Conservation (phyloP, 108 stramenopile species). For the Cyclostephanos invisitatus region DNA sequence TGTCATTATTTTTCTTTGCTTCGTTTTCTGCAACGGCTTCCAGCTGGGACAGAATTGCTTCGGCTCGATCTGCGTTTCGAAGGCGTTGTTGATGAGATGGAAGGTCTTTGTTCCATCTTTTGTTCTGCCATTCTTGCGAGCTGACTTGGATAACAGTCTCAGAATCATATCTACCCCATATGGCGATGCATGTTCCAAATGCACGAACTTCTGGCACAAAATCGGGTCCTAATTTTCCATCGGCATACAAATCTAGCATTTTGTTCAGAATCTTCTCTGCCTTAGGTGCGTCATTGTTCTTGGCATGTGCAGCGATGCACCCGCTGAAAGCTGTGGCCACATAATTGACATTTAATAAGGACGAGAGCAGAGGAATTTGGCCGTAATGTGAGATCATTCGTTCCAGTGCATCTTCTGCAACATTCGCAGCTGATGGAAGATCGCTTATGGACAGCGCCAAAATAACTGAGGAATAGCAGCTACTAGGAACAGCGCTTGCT, state of each 20-base stretch:
- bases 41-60: conserved; percentile 37
- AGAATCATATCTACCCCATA: conserved; percentile 31
- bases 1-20: conserved; percentile 23
- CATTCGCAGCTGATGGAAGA: conserved; percentile 14
- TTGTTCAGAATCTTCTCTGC: conserved; percentile 39
- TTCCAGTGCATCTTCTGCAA: conserved; percentile 39
- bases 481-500: conserved; percentile 23
- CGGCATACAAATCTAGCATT: conserved; percentile 48
- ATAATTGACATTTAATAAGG: conserved; percentile 31
- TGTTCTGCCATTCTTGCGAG: neutral
- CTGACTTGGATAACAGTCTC: neutral
- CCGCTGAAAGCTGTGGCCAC: conserved; percentile 42
- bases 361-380: neutral
- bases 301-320: conserved; percentile 48
- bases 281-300: conserved; percentile 43
- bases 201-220: conserved; percentile 47
- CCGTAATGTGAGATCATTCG: conserved; percentile 33
- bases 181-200: conserved; percentile 42
- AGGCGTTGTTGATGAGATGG: conserved; percentile 21
- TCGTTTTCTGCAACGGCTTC: conserved; percentile 34
- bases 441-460: conserved; percentile 41
- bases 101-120: conserved; percentile 2
- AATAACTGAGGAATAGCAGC: conserved; percentile 42
- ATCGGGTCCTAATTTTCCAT: conserved; percentile 17
- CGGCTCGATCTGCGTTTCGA: conserved; percentile 36